A percentile compares a stretch with the other conserved stretches of the same genome.
These are phyloP conservation scores for Spergularia bocconei DNA, from an alignment of 148 eudicot genomes.

Conservation along the genomic window DNA sequence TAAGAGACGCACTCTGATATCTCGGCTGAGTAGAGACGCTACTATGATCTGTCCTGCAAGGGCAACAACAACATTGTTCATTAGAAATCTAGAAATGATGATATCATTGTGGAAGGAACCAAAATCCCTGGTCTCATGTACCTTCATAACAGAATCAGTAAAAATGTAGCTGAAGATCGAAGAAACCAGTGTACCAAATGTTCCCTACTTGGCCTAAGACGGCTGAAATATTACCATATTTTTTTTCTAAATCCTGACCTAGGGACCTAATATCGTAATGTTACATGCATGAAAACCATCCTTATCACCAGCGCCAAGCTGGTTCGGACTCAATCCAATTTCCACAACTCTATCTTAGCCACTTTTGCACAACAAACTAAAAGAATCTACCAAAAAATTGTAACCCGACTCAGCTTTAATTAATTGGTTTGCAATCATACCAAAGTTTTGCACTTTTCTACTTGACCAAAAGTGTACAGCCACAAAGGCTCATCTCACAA, in stretches of 20 bases:
- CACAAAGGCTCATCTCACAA: not conserved
- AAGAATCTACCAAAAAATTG: too few species aligned
- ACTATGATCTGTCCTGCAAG: conserved; percentile 80
- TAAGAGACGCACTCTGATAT: conserved; percentile 66
- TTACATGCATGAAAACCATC: not conserved
- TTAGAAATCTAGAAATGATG: not conserved
- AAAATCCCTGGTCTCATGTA: not conserved
- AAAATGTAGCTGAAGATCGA: not conserved
- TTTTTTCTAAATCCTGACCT: not conserved
- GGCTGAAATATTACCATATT: not conserved
- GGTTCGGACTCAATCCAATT: not conserved
- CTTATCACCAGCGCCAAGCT: not conserved
- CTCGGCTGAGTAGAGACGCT: conserved; percentile 74
- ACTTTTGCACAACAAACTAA: not conserved
- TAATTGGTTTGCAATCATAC: too few species aligned
- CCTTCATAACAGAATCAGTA: not conserved
- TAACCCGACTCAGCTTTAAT: too few species aligned
- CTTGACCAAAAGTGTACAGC: not conserved
- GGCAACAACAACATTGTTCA: conserved; percentile 3
- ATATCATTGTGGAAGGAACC: not conserved
- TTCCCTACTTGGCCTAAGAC: not conserved
- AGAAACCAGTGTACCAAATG: not conserved
- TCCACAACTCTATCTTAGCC: not conserved
- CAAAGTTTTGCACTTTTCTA: not conserved
- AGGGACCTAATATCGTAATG: not conserved